A percentile compares a stretch with the other conserved stretches of the same genome.
Evolutionary conservation across 768 basidiomycete genomes (phyloP).

Genomic region (Trametes gibbosa): DNA sequence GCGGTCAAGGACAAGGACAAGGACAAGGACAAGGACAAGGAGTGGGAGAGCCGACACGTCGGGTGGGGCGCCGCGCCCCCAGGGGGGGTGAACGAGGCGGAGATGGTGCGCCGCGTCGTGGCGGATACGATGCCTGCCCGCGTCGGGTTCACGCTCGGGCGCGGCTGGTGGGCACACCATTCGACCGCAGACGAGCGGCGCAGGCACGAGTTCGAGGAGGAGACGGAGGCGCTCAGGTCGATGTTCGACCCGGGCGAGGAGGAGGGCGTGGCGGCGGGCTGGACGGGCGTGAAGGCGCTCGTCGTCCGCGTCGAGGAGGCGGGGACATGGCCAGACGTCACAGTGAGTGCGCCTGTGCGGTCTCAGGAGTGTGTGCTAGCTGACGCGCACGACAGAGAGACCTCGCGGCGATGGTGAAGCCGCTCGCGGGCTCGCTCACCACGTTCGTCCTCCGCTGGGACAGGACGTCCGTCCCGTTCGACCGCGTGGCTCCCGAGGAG

Average conservation of each 20-base stretch:
- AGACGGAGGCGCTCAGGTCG: background rate
- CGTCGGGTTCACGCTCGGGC: background rate
- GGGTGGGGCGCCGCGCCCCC: background rate
- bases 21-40: background rate
- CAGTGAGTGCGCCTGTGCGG: background rate
- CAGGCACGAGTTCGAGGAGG: background rate
- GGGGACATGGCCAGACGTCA: constrained; percentile 8
- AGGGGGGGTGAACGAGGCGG: background rate
- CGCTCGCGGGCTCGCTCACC: constrained; percentile 8
- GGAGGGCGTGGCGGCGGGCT: background rate
- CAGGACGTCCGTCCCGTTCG: constrained; percentile 18
- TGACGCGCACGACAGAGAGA: constrained; percentile 1
- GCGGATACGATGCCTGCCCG: constrained; percentile 1
- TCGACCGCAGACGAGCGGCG: background rate
- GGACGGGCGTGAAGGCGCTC: constrained; percentile 8
- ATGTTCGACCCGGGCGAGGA: constrained; percentile 2
- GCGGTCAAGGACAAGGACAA: background rate
- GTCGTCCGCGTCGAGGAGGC: constrained; percentile 12
- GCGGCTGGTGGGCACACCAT: constrained; percentile 12
- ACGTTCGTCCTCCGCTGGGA: constrained; percentile 16
- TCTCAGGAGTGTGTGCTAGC: background rate
- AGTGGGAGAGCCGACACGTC: background rate
- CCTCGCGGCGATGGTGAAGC: constrained; percentile 7
- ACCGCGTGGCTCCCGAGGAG: constrained; percentile 8
- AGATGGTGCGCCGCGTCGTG: constrained; percentile 1